A percentile compares a stretch with the other conserved stretches of the same genome.
Conservation (phyloP, 371 early-diverging fungal genomes). For the Paraphysoderma sedebokerense region DNA sequence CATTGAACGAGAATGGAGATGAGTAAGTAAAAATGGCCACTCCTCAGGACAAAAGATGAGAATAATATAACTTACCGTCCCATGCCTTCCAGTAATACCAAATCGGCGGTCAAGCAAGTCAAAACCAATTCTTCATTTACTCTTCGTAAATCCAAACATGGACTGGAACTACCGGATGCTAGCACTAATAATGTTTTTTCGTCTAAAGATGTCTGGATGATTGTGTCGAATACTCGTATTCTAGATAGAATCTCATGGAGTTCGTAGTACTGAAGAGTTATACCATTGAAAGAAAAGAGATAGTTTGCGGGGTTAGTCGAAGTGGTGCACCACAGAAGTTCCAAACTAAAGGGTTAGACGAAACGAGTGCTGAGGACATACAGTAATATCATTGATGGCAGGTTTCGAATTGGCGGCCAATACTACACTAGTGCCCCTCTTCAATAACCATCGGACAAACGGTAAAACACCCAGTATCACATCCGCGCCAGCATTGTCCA, state of each 20-base stretch:
- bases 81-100: slow-evolving; percentile 49
- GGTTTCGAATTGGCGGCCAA: slow-evolving; percentile 49
- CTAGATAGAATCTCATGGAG: slow-evolving; percentile 19
- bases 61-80: no score
- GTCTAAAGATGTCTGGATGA: slow-evolving; percentile 10
- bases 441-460: slow-evolving; percentile 31
- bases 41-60: no score
- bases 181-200: slow-evolving; percentile 20
- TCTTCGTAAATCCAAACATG: slow-evolving; percentile 42
- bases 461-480: slow-evolving; percentile 45
- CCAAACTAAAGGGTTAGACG: no score
- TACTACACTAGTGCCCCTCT: slow-evolving; percentile 27
- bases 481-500: slow-evolving; percentile 56
- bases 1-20: neutral
- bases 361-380: slow-evolving; percentile 1
- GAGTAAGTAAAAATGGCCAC: neutral
- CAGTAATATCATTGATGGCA: slow-evolving; percentile 54
- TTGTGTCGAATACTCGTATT: slow-evolving; percentile 17
- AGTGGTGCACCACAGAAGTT: neutral
- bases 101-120: slow-evolving; percentile 25
- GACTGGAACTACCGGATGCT: slow-evolving; percentile 40
- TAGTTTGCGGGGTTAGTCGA: no score
- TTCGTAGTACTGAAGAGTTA: slow-evolving; percentile 15
- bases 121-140: slow-evolving; percentile 31
- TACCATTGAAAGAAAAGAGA: neutral